phyloP scores from a whole-genome alignment of 2,329 filamentous ascomycete genomes.

The Aotearoamyces nothofagi region DNA sequence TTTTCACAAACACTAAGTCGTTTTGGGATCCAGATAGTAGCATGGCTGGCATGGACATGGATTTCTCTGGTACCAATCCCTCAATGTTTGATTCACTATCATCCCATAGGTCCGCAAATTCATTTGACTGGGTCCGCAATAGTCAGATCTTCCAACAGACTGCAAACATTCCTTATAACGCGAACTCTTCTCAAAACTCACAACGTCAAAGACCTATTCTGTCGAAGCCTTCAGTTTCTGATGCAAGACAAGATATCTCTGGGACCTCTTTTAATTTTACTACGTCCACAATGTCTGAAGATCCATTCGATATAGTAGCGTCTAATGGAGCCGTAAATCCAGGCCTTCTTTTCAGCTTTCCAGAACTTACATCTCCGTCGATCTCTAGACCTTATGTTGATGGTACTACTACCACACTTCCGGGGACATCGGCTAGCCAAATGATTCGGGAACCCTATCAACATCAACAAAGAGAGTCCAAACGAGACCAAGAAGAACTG shows the following conservation, averaged over 20 bases:
- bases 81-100: slow-evolving; percentile 12
- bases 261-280: slow-evolving; percentile 25
- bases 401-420: no score
- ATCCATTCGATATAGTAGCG: slow-evolving; percentile 33
- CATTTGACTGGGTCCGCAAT: slow-evolving; percentile 40
- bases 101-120: slow-evolving; percentile 30
- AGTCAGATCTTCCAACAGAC: slow-evolving; percentile 39
- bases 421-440: no score
- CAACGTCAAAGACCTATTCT: neutral
- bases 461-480: slow-evolving; percentile 17
- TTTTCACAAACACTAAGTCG: slow-evolving; percentile 25
- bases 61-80: slow-evolving; percentile 30
- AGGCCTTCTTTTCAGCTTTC: slow-evolving; percentile 38
- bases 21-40: slow-evolving; percentile 41
- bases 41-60: slow-evolving; percentile 42
- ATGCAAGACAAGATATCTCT: slow-evolving; percentile 23
- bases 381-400: neutral
- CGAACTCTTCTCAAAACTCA: neutral
- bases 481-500: slow-evolving; percentile 16
- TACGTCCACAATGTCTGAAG: slow-evolving; percentile 25
- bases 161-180: slow-evolving; percentile 8
- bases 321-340: slow-evolving; percentile 39
- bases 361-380: slow-evolving; percentile 14
- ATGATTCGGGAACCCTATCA: slow-evolving; percentile 16
- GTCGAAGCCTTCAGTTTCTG: slow-evolving; percentile 10